Evolutionary conservation across 768 basidiomycete species (phyloP).

Genomic region (Tricholoma flavovirens): DNA sequence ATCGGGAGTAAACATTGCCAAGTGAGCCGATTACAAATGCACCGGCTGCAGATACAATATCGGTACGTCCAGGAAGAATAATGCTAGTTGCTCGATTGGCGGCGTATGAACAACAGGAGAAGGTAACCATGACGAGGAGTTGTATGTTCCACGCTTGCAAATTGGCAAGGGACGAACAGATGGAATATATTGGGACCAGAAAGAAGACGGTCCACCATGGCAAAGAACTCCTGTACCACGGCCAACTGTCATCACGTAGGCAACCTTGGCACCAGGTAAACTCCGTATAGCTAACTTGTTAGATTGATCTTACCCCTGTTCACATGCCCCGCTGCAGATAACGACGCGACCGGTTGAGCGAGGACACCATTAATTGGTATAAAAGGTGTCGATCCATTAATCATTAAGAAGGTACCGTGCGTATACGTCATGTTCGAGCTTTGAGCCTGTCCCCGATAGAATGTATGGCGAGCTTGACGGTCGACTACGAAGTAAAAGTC

Average conservation of each 20-base stretch:
- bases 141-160: conserved; percentile 68
- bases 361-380: conserved; percentile 38
- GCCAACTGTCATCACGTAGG: conserved; percentile 65
- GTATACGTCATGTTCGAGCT: conserved; percentile 32
- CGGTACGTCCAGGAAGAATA: conserved; percentile 59
- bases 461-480: conserved; percentile 44
- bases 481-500: conserved; percentile 75
- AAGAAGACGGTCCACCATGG: conserved; percentile 80
- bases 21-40: conserved; percentile 75
- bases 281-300: not conserved
- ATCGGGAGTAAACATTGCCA: conserved; percentile 76
- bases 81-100: conserved; percentile 61
- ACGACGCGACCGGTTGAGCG: not conserved
- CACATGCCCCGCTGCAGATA: conserved; percentile 28
- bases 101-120: conserved; percentile 70
- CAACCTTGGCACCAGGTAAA: conserved; percentile 49
- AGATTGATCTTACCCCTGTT: conserved; percentile 33
- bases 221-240: conserved; percentile 71
- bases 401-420: conserved; percentile 49
- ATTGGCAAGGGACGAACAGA: conserved; percentile 68
- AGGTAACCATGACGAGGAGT: conserved; percentile 69
- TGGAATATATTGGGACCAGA: conserved; percentile 73
- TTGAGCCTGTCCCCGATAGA: conserved; percentile 37
- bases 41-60: conserved; percentile 73
- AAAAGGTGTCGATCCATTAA: conserved; percentile 40